Evolutionary conservation across 1,139 yeast genomes (phyloP).

Genomic region (Pichia sp.): DNA sequence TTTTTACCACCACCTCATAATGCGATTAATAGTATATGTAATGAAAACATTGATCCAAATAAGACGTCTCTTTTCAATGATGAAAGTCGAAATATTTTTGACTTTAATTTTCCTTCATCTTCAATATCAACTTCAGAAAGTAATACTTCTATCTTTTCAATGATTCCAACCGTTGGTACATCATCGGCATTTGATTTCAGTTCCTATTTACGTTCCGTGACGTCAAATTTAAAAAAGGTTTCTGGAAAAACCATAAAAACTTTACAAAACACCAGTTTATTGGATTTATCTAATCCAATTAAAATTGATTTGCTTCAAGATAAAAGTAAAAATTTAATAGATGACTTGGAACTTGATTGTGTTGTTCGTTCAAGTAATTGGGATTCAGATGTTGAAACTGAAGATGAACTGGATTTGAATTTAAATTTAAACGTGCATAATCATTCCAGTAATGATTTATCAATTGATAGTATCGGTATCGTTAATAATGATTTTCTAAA

Average conservation of each 20-base stretch:
- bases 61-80: not conserved
- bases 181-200: constrained; percentile 20
- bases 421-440: constrained; percentile 4
- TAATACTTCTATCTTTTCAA: constrained; percentile 7
- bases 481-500: constrained; percentile 2
- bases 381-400: constrained; percentile 18
- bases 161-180: constrained; percentile 1
- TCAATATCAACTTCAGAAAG: not conserved
- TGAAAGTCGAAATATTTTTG: not conserved
- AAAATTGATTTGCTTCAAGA: constrained; percentile 15
- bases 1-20: constrained; percentile 7
- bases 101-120: constrained; percentile 7
- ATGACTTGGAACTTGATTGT: constrained; percentile 18
- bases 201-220: constrained; percentile 20
- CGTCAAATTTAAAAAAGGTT: constrained; percentile 15
- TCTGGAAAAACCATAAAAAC: not conserved
- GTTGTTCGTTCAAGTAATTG: constrained; percentile 18
- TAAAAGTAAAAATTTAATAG: constrained; percentile 10
- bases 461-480: no score
- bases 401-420: constrained; percentile 10
- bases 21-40: not conserved
- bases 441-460: not conserved
- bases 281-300: constrained; percentile 14
- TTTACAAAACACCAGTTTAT: not conserved
- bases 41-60: no score